These are phyloP conservation scores for Thoreauomyces humboldtii DNA, from an alignment of 192 early-diverging fungal species.

Conservation along the genomic window DNA sequence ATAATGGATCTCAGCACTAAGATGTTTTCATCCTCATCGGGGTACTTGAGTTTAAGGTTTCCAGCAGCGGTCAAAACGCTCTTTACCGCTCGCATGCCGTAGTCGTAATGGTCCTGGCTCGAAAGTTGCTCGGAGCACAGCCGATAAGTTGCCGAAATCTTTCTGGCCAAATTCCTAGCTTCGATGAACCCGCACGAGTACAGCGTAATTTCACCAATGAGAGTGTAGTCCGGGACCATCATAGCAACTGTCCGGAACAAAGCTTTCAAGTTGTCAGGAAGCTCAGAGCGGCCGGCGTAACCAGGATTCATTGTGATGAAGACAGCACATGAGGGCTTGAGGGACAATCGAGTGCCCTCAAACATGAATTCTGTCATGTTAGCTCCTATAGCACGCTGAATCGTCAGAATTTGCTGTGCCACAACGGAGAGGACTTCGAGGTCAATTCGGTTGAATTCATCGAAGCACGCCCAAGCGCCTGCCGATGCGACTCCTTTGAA, in stretches of 20 bases:
- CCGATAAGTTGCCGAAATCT: slow-evolving; percentile 57
- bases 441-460: slow-evolving; percentile 67
- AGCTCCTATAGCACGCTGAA: slow-evolving; percentile 57
- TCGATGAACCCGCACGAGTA: slow-evolving; percentile 66
- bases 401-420: slow-evolving; percentile 64
- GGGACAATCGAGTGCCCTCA: slow-evolving; percentile 54
- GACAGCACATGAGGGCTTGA: slow-evolving; percentile 59
- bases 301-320: slow-evolving; percentile 72
- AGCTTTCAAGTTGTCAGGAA: slow-evolving; percentile 55
- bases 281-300: slow-evolving; percentile 56
- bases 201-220: slow-evolving; percentile 64
- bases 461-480: slow-evolving; percentile 67
- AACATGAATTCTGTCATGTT: slow-evolving; percentile 58
- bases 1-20: slow-evolving; percentile 59
- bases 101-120: slow-evolving; percentile 66
- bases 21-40: slow-evolving; percentile 61
- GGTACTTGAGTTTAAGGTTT: slow-evolving; percentile 61
- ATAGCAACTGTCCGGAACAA: slow-evolving; percentile 56
- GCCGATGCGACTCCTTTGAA: slow-evolving; percentile 62
- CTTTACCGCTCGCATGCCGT: slow-evolving; percentile 65
- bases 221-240: slow-evolving; percentile 65
- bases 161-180: slow-evolving; percentile 55
- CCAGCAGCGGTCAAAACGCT: slow-evolving; percentile 60
- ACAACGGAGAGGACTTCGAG: slow-evolving; percentile 64
- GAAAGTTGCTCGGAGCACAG: slow-evolving; percentile 64